Evolutionary conservation across 768 basidiomycete genomes (phyloP).

Genomic region (Lentinula edodes): DNA sequence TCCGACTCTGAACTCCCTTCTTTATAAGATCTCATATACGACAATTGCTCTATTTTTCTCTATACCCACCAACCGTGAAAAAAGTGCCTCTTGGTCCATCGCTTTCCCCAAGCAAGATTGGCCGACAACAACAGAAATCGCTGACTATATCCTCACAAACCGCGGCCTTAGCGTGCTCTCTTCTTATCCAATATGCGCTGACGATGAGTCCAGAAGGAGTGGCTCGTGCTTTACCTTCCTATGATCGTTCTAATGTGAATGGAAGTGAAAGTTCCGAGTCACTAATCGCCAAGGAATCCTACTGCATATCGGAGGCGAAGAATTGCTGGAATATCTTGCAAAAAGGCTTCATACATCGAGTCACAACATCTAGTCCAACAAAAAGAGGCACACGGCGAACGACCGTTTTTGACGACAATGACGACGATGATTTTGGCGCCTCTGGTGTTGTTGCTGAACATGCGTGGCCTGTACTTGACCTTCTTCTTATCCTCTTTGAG

Average conservation of each 20-base stretch:
- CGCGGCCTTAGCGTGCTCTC: conserved; percentile 43
- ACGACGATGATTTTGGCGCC: conserved; percentile 13
- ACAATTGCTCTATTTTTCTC: conserved; percentile 65
- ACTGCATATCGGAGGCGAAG: conserved; percentile 46
- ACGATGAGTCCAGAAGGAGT: conserved; percentile 54
- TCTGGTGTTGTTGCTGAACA: conserved; percentile 45
- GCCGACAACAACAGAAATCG: conserved; percentile 25
- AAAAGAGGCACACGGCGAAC: conserved; percentile 16
- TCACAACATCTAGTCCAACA: conserved; percentile 1
- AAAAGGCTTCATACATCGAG: conserved; percentile 43
- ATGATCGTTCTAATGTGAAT: conserved; percentile 11
- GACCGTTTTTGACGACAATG: conserved; percentile 19
- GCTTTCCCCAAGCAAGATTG: conserved; percentile 46
- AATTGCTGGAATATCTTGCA: conserved; percentile 59
- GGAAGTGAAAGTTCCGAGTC: conserved; percentile 42
- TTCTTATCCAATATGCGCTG: conserved; percentile 48
- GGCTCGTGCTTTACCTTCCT: conserved; percentile 50
- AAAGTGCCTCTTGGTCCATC: conserved; percentile 18
- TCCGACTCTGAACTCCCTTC: neutral
- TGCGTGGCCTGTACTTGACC: conserved; percentile 70
- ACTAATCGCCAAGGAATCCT: conserved; percentile 47
- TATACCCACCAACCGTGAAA: conserved; percentile 43
- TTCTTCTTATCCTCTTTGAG: conserved; percentile 64
- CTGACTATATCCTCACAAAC: conserved; percentile 39
- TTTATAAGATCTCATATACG: conserved; percentile 53